phyloP scores from a whole-genome alignment of 2,329 filamentous ascomycete genomes.

The Taxawa tesnikishii region DNA sequence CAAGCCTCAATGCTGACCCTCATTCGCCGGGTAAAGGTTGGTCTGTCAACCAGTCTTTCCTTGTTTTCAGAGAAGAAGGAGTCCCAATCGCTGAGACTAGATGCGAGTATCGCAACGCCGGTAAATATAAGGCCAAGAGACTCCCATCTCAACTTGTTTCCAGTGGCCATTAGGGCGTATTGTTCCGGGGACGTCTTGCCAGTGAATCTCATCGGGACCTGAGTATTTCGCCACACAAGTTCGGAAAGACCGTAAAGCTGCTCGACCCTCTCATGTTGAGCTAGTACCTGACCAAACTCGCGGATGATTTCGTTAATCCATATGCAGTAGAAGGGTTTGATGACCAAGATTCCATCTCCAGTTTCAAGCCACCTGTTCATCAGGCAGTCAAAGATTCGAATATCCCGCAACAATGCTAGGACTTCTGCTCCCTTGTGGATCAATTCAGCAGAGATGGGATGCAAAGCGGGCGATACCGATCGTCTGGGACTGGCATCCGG shows the following conservation, averaged over 20 bases:
- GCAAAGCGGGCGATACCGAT: slow-evolving; percentile 12
- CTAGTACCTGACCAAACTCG: slow-evolving; percentile 16
- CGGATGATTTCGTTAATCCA: slow-evolving; percentile 24
- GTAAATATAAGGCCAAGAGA: slow-evolving; percentile 27
- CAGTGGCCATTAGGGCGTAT: slow-evolving; percentile 25
- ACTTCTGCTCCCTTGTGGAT: slow-evolving; percentile 21
- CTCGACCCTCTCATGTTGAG: slow-evolving; percentile 15
- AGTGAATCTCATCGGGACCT: slow-evolving; percentile 21
- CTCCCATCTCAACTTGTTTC: slow-evolving; percentile 30
- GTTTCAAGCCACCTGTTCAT: slow-evolving; percentile 18
- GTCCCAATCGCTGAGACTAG: slow-evolving; percentile 21
- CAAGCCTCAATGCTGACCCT: slow-evolving; percentile 15
- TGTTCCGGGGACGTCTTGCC: slow-evolving; percentile 24
- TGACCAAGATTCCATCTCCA: slow-evolving; percentile 20
- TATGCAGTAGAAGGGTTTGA: slow-evolving; percentile 18
- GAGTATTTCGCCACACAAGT: slow-evolving; percentile 29
- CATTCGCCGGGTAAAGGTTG: slow-evolving; percentile 4
- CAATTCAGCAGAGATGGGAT: slow-evolving; percentile 15
- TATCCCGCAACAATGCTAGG: slow-evolving; percentile 18
- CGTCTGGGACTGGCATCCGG: slow-evolving; percentile 13
- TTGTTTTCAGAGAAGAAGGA: slow-evolving; percentile 12
- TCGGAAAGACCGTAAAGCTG: slow-evolving; percentile 25
- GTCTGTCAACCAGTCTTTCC: slow-evolving; percentile 1
- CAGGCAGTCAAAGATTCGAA: slow-evolving; percentile 17
- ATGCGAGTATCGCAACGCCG: slow-evolving; percentile 23